Conservation (phyloP, 2,329 filamentous ascomycete genomes). For the Ophiosphaerella herpotricha region DNA sequence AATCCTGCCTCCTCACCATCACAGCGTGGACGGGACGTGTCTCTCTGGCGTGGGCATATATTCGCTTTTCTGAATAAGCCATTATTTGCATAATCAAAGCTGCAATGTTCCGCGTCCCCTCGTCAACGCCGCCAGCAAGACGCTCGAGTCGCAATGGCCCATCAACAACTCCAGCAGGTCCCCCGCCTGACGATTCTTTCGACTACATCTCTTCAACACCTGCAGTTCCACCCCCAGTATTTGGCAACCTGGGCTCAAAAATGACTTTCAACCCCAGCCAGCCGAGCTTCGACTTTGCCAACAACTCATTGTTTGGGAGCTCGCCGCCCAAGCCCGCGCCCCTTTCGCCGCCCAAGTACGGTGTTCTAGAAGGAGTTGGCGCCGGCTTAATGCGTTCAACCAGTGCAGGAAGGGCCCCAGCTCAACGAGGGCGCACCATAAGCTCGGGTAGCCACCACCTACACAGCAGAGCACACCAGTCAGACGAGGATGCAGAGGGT, state of each 20-base stretch:
- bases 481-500: conserved; percentile 39
- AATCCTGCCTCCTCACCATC: not conserved
- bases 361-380: conserved; percentile 33
- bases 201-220: conserved; percentile 59
- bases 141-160: conserved; percentile 44
- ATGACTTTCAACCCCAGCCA: conserved; percentile 34
- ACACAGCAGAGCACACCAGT: conserved; percentile 43
- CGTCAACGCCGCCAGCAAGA: conserved; percentile 43
- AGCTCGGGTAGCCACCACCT: conserved; percentile 33
- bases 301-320: conserved; percentile 28
- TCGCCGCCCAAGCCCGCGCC: conserved; percentile 24
- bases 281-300: conserved; percentile 22
- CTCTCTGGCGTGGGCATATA: not conserved
- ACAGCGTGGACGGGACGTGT: not conserved
- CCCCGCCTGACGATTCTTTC: conserved; percentile 54
- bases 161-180: conserved; percentile 63
- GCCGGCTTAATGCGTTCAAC: conserved; percentile 33
- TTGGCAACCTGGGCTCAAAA: conserved; percentile 53
- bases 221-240: conserved; percentile 56
- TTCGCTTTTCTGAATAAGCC: conserved; percentile 2
- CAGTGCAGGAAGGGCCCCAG: conserved; percentile 32
- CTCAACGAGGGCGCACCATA: conserved; percentile 33
- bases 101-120: conserved; percentile 43
- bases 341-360: conserved; percentile 25
- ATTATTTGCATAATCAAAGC: conserved; percentile 6